Conservation (phyloP, 208 protist genomes). For the Leishmania aethiopica region DNA sequence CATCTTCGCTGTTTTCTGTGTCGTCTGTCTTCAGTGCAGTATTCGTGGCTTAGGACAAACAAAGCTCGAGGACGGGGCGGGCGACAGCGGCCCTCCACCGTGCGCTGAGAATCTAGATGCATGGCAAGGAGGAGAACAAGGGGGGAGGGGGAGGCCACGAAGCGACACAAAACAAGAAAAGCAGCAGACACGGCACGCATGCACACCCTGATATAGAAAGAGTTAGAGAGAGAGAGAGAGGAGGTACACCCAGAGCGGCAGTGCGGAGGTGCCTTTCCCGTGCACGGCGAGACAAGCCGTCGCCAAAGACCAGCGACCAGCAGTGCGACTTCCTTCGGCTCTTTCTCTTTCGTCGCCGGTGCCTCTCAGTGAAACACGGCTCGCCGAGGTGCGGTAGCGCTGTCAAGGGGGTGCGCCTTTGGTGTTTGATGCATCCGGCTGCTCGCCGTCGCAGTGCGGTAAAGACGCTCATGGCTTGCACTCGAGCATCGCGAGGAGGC, state of each 20-base stretch:
- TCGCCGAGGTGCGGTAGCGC: slow-evolving; percentile 27
- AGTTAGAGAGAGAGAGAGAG: background rate
- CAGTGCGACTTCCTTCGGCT: background rate
- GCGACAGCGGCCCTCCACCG: background rate
- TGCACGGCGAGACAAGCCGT: background rate
- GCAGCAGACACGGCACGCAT: background rate
- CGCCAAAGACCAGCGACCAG: background rate
- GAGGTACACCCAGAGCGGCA: background rate
- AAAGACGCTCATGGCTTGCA: slow-evolving; percentile 60
- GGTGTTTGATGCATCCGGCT: slow-evolving; percentile 47
- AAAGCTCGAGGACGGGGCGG: slow-evolving; percentile 9
- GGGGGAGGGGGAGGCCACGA: background rate
- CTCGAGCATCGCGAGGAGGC: slow-evolving; percentile 31
- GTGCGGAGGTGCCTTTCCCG: background rate
- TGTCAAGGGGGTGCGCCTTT: slow-evolving; percentile 5
- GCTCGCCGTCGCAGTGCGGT: slow-evolving; percentile 67
- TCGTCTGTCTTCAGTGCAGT: background rate
- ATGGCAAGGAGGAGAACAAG: slow-evolving; percentile 15
- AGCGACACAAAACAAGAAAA: background rate
- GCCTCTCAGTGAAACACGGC: slow-evolving; percentile 52
- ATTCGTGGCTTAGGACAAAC: background rate
- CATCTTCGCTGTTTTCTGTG: background rate
- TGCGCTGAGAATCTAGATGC: background rate
- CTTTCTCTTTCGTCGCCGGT: slow-evolving; percentile 1
- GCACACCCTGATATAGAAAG: background rate